phyloP scores from a whole-genome alignment of 148 eudicot species.

The Heliosperma pusillum region DNA sequence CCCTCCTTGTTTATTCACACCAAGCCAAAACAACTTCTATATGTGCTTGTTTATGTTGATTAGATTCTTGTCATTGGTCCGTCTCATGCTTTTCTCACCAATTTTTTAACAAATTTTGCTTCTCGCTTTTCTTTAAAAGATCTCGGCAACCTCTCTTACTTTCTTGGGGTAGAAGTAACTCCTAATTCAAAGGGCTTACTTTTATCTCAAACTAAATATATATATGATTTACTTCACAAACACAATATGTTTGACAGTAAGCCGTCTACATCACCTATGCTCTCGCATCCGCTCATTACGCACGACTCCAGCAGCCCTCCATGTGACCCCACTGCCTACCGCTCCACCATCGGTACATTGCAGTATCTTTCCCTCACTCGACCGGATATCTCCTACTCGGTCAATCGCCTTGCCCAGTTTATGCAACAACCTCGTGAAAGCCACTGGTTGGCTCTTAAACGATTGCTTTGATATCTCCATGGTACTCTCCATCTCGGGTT shows the following conservation, averaged over 20 bases:
- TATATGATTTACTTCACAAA: background rate
- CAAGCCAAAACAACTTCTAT: background rate
- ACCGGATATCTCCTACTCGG: background rate
- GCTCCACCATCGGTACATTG: background rate
- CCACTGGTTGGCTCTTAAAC: background rate
- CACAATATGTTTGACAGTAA: constrained; percentile 1
- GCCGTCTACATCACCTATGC: background rate
- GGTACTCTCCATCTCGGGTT: background rate
- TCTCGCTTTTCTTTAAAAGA: background rate
- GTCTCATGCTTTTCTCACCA: background rate
- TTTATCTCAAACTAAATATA: constrained; percentile 7
- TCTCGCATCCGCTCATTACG: background rate
- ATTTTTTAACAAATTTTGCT: too few relatives aligned
- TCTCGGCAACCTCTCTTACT: background rate
- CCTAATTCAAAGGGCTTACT: background rate
- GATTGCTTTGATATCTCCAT: background rate
- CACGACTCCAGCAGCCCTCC: too few relatives aligned
- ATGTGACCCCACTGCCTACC: background rate
- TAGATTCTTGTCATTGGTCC: background rate
- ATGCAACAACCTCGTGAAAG: background rate
- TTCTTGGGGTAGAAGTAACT: background rate
- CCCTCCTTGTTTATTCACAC: background rate
- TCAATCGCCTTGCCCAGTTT: background rate
- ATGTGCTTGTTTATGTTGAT: background rate
- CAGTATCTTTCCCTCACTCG: constrained; percentile 7